Evolutionary conservation across 2,329 filamentous ascomycete species (phyloP).

Genomic region (Ophiostoma sp.): DNA sequence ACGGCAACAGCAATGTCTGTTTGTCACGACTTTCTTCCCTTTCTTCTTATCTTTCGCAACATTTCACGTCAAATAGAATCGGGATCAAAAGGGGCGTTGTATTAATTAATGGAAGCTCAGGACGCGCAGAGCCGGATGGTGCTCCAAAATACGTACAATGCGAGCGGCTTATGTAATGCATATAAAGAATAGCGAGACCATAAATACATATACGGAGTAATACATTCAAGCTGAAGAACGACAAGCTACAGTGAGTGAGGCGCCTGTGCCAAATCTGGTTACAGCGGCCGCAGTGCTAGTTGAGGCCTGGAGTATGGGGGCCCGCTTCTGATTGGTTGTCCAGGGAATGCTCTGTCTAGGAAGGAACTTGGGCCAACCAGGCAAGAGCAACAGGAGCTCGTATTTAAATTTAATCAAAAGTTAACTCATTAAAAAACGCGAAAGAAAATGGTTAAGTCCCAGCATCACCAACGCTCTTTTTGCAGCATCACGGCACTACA

Average conservation of each 20-base stretch:
- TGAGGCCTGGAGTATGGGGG: neutral
- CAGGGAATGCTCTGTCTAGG: neutral
- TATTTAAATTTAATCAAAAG: slow-evolving; percentile 19
- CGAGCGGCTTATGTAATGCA: neutral
- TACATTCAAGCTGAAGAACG: neutral
- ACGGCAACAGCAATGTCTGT: neutral
- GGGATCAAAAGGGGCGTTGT: neutral
- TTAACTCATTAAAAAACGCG: slow-evolving; percentile 22
- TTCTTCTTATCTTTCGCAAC: neutral
- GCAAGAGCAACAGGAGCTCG: neutral
- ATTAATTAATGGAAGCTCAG: neutral
- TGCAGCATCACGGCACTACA: slow-evolving; percentile 9
- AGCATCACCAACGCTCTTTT: slow-evolving; percentile 12
- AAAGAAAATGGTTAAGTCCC: slow-evolving; percentile 17
- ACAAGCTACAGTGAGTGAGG: neutral
- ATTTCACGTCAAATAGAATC: neutral
- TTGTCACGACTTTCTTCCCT: neutral
- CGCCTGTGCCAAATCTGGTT: neutral
- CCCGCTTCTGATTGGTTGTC: slow-evolving; percentile 5
- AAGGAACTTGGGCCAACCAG: slow-evolving; percentile 5
- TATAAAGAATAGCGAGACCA: neutral
- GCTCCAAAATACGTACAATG: neutral
- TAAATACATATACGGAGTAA: too few species aligned
- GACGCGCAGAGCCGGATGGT: neutral
- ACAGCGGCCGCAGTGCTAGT: too few species aligned